Base-by-base conservation (phyloP, 345 rosid species). In the Rhizophora apiculata region DNA sequence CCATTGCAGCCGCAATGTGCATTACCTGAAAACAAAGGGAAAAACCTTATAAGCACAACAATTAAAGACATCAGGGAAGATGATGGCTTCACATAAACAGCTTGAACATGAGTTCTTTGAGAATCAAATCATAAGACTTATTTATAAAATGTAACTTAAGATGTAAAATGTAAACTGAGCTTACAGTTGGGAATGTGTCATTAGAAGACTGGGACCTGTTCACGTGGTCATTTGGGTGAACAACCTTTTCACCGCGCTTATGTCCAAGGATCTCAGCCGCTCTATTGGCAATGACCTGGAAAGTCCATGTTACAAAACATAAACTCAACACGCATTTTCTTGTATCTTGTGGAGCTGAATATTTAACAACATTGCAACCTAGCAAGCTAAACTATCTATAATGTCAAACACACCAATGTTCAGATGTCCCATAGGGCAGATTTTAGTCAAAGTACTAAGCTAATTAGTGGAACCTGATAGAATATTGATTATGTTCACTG, bases 211-310 rank as follows among this genome's bases (percentile, higher is more conserved):
- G 98, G 10, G 97, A 92, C 83, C 98, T 76, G 72, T 95, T 95
- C 36, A 95, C 99, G 74, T 90, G 99, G 74, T 95, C 99, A 83
- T 95, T 95, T 6, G 99, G 99, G 78, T 95, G 99, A 54, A 95
- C 98, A 79, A 51, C 72, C 78, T 95, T 92, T 43, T 80, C 96
- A 71, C 99, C 99, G 66, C 89, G 84, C 80, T 87, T 85, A 68
- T 74, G 89, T 18, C 99, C 99, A 74, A 90, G 97, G 72, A 95
- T 92, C 83, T 95, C 96, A 65, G 96, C 93, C 60, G 99, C 97
- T 84, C 98, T 82, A 72, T 95, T 95, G 74, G 98, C 97, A 86
- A 92, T 90, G 57, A 95, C 98, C 97, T 94, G 80, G 34, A 71
- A 69, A 36, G 60, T 63, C 61, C 75, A 56, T 32, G 32, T 21